These are phyloP conservation scores for Gracilaria gracilis DNA, from an alignment of 23 red algal species.

Conservation along the genomic window DNA sequence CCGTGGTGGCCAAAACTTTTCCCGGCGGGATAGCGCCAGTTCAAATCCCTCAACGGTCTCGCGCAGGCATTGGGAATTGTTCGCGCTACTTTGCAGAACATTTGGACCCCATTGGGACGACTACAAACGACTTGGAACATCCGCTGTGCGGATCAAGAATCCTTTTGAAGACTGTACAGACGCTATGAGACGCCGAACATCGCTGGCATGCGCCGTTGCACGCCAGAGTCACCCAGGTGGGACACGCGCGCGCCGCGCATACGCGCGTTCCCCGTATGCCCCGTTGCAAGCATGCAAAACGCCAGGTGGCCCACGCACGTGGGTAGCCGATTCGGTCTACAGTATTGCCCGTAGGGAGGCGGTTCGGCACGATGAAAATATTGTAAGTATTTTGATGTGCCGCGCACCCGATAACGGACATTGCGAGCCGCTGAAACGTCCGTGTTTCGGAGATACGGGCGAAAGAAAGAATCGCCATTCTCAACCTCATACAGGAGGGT, in stretches of 20 bases:
- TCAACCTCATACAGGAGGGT: not conserved
- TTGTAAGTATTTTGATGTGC: not conserved
- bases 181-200: not conserved
- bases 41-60: not conserved
- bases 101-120: too few species aligned
- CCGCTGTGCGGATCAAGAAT: too few species aligned
- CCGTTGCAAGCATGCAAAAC: not conserved
- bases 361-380: not conserved
- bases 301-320: not conserved
- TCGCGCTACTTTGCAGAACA: too few species aligned
- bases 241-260: not conserved
- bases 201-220: too few species aligned
- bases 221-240: not conserved
- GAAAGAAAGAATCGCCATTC: not conserved
- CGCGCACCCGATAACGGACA: not conserved
- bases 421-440: not conserved
- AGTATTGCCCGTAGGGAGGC: not conserved
- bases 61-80: not conserved
- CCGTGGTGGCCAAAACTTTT: not conserved
- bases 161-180: not conserved
- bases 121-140: too few species aligned
- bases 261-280: not conserved
- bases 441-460: not conserved
- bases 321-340: not conserved
- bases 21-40: not conserved